Conservation (phyloP, 2,329 filamentous ascomycete species). For the Stylonectria norvegica region DNA sequence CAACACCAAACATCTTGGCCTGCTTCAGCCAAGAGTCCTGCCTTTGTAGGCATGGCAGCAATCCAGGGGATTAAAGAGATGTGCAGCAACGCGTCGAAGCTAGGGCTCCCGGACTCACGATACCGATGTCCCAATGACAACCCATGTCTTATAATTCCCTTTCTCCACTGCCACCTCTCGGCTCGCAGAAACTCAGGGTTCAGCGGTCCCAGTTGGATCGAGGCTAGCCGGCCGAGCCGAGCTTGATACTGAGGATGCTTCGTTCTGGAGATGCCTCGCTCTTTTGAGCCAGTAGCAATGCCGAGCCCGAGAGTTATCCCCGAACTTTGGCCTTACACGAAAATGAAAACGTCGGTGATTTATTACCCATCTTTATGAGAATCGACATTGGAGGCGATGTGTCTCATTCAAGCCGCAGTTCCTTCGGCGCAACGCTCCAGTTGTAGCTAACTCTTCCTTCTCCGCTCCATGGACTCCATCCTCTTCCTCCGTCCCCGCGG, state of each 20-base stretch:
- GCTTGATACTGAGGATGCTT: neutral
- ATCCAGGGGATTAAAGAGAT: too few species aligned
- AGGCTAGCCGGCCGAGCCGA: neutral
- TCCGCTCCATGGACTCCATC: neutral
- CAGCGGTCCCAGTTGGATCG: neutral
- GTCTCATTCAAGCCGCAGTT: too few species aligned
- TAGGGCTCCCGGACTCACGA: too few species aligned
- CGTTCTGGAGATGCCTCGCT: neutral
- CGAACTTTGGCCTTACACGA: constrained; percentile 6
- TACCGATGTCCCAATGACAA: neutral
- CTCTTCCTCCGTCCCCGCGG: constrained; percentile 12
- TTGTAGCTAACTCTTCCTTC: too few species aligned
- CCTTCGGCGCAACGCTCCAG: too few species aligned
- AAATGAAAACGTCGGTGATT: too few species aligned
- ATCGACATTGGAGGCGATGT: too few species aligned
- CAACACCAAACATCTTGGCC: too few species aligned
- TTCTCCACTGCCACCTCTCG: neutral
- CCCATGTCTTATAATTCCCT: neutral
- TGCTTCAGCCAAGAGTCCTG: too few species aligned
- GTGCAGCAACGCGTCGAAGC: too few species aligned
- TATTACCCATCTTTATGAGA: too few species aligned
- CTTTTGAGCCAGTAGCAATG: neutral
- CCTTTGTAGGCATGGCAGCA: too few species aligned
- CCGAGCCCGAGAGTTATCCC: constrained; percentile 7
- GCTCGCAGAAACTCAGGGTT: neutral